Evolutionary conservation across 345 rosid genomes (phyloP).

Genomic region (Cardamine occulta): DNA sequence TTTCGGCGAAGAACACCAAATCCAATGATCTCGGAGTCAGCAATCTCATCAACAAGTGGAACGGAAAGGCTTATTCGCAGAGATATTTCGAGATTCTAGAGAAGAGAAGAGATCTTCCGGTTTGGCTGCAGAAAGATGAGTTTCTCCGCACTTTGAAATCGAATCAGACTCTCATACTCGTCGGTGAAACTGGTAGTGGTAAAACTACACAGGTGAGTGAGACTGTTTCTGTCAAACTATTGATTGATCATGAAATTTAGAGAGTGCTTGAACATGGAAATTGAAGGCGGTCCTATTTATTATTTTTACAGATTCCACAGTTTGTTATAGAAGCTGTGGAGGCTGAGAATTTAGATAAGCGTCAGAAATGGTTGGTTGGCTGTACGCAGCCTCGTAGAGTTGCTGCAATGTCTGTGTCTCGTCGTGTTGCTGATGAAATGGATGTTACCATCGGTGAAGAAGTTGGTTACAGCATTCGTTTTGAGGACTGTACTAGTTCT

Average conservation of each 20-base stretch:
- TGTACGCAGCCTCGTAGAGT: conserved; percentile 98
- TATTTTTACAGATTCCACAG: conserved; percentile 78
- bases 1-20: conserved; percentile 51
- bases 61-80: conserved; percentile 71
- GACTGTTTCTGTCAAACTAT: not conserved
- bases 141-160: conserved; percentile 60
- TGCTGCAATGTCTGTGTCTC: conserved; percentile 97
- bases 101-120: conserved; percentile 82
- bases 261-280: not conserved
- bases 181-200: conserved; percentile 96
- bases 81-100: conserved; percentile 77
- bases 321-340: conserved; percentile 85
- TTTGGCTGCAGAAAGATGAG: conserved; percentile 95
- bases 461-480: conserved; percentile 96
- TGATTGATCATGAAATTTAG: not conserved
- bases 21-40: conserved; percentile 49
- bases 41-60: conserved; percentile 67
- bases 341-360: conserved; percentile 67
- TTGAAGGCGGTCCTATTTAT: not conserved
- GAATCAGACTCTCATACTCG: conserved; percentile 72
- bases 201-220: conserved; percentile 84
- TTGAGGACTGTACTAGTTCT: conserved; percentile 83
- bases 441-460: conserved; percentile 92
- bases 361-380: conserved; percentile 77
- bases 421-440: conserved; percentile 99